Base-by-base conservation (phyloP, 441 rosid genomes). In the Erodium chrysanthum region DNA sequence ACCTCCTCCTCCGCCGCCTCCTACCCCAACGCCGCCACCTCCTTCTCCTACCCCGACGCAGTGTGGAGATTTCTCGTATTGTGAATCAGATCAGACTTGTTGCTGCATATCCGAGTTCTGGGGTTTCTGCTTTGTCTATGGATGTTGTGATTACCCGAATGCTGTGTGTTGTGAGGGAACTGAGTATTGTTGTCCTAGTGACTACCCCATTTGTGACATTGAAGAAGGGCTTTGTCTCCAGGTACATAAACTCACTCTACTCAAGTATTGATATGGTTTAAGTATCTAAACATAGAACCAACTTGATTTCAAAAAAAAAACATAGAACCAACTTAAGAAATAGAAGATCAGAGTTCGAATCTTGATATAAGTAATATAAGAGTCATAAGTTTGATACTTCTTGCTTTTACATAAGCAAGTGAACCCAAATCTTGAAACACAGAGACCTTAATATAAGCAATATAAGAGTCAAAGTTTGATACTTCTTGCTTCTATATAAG, bases 101-200 rank as follows among this genome's bases (percentile, higher is more conserved):
- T 87, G 92, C 71, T 87, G 92, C 76, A 25, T 85, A 0, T 78
- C 17, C 25, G 84, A 83, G 70, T 71, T 77, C 67, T 79, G 0
- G 3, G 86, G 79, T 65, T 62, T 7, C 60, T 87, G 92, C 77
- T 15, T 81, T 2, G 27, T 79, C 42, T 84, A 81, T 33, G 88
- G 90, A n/a, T 87, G 92, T 77, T 87, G 92, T 63, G 52, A 78
- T 17, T 85, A 80, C 14, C 77, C 83, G 76, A 81, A 84, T 74
- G 90, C 83, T 11, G 86, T 85, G 25, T 87, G 92, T 75, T 86
- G 88, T 74, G 44, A 78, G 8, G 86, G 75, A 31, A 79, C 83
- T 0, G 80, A 61, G 0, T 80, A 79, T 66, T 85, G 92, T 69
- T 87, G 92, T 70, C 92, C 92, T 0, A 50, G 83, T 67, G 87